phyloP scores from a whole-genome alignment of 1,284 basidiomycete genomes.

The Papiliotrema flavescens region DNA sequence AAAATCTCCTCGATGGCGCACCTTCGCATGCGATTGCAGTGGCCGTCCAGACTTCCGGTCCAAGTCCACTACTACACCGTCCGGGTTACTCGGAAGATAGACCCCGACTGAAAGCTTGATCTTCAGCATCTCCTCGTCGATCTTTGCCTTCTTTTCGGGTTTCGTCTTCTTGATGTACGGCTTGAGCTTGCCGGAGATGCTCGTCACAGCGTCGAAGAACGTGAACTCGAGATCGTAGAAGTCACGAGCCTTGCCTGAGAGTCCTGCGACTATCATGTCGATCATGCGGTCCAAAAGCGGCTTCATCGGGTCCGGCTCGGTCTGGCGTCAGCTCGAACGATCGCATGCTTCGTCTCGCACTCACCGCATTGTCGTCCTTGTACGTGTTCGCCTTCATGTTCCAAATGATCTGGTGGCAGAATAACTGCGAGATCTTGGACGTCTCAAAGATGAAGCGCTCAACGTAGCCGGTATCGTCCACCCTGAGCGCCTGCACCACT shows the following conservation, averaged over 20 bases:
- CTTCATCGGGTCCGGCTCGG: slow-evolving; percentile 76
- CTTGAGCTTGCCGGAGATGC: slow-evolving; percentile 96
- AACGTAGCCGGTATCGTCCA: slow-evolving; percentile 88
- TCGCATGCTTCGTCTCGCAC: slow-evolving; percentile 28
- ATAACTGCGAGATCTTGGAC: slow-evolving; percentile 92
- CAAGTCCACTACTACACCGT: slow-evolving; percentile 91
- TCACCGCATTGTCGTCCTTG: slow-evolving; percentile 82
- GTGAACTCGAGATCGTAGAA: slow-evolving; percentile 95
- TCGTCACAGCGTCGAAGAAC: slow-evolving; percentile 96
- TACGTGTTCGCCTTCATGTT: slow-evolving; percentile 99
- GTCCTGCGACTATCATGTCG: slow-evolving; percentile 70
- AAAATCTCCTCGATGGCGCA: slow-evolving; percentile 34
- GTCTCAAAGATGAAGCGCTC: slow-evolving; percentile 96
- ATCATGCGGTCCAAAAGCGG: slow-evolving; percentile 87
- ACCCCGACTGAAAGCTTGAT: slow-evolving; percentile 90
- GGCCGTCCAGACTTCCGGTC: slow-evolving; percentile 96
- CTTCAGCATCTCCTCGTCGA: slow-evolving; percentile 99
- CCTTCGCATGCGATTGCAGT: slow-evolving; percentile 96
- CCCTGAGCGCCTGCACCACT: slow-evolving; percentile 90
- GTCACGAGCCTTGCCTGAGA: slow-evolving; percentile 83
- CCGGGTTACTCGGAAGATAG: slow-evolving; percentile 95
- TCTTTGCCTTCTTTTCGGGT: slow-evolving; percentile 98
- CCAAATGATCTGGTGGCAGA: slow-evolving; percentile 99
- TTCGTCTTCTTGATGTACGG: slow-evolving; percentile 95
- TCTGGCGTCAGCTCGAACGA: slow-evolving; percentile 4